Conservation (phyloP, 345 rosid species). For the Sonneratia alba region DNA sequence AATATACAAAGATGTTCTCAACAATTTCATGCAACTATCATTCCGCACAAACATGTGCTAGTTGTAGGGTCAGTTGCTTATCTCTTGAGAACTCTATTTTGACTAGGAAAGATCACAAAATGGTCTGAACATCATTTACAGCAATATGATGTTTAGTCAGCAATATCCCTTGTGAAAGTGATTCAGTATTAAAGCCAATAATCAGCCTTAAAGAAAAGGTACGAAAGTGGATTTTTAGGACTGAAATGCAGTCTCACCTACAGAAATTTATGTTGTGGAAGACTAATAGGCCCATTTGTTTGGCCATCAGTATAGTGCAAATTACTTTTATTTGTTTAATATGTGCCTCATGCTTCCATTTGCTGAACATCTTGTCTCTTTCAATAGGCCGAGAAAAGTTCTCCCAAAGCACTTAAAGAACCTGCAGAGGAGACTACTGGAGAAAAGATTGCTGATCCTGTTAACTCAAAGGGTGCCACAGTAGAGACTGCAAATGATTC, state of each 20-base stretch:
- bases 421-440: conserved; percentile 26
- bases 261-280: not conserved
- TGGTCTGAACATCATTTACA: no score
- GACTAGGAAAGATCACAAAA: not conserved
- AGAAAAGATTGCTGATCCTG: conserved; percentile 13
- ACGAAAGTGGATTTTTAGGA: not conserved
- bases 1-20: no score
- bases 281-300: not conserved
- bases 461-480: conserved; percentile 17
- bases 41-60: no score
- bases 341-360: not conserved
- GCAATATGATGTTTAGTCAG: no score
- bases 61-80: no score
- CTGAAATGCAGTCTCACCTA: not conserved
- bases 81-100: not conserved
- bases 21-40: no score
- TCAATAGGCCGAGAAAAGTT: conserved; percentile 31
- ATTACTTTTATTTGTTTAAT: no score
- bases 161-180: no score
- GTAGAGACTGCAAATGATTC: conserved; percentile 13
- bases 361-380: not conserved
- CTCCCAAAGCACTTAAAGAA: conserved; percentile 24
- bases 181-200: no score
- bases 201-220: no score
- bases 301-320: not conserved